Base-by-base conservation (phyloP, 192 early-diverging fungal species). In the Linnemannia elongata region DNA sequence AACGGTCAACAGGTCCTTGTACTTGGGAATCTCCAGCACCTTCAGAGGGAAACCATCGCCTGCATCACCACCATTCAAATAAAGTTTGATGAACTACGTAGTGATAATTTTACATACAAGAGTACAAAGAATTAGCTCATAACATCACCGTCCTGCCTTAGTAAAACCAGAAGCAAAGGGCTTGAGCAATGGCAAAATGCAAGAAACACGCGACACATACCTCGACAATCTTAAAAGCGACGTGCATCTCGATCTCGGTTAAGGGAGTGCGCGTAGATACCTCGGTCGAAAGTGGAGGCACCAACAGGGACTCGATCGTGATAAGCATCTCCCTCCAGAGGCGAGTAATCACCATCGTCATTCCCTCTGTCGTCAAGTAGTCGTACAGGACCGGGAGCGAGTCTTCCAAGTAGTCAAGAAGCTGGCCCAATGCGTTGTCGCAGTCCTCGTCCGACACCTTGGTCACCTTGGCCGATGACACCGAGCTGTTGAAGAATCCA, bases 351-450 rank as follows among this genome's bases (percentile, higher is more conserved):
- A 95, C 93, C 69, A 91, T 88, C 42, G 92, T 90, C 76, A 95
- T 94, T 27, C 94, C 92, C 35, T 90, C 89, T 24, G 93, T 91
- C 54, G 94, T 92, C 33, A 97, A 89, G 47, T 94, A 90, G 30
- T 93, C 89, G 69, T 94, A 95, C 39, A 96, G 74, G 4, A 91
- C 90, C 22, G 93, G 91, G 27, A 97, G 81, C 63, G 95, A 96
- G 27, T 81, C 91, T 47, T 97, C 95, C 80, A 97, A 90, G 73
- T 96, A 97, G 82, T 96, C 95, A 35, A 95, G 85, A 22, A 97
- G 77, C 36, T 93, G 95, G 42, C 91, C 89, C 47, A 97, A 83
- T 0, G 93, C 92, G 79, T 93, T 92, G 72, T 94, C 94, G 70
- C 94, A 95, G 70, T 92, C 92, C 55, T 86, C 85, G 33, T 89